A percentile compares a stretch with the other conserved stretches of the same genome.
These are phyloP conservation scores for Excoecaria cochinchinensis DNA, from an alignment of 345 rosid species.

Conservation along the genomic window DNA sequence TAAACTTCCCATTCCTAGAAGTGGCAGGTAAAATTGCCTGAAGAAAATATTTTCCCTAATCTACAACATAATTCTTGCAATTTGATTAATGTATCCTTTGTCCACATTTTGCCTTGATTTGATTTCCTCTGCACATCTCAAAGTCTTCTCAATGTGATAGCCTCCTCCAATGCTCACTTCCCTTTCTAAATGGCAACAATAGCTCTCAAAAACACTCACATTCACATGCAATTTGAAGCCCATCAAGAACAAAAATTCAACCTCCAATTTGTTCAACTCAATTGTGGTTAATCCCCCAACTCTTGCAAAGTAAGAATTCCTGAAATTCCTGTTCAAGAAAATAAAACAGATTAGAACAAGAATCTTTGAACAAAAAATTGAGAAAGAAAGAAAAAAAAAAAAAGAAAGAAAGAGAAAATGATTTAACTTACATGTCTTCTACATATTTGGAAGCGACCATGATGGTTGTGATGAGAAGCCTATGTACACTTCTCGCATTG, in stretches of 20 bases:
- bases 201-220: slow-evolving; percentile 87
- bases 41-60: not conserved
- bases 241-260: slow-evolving; percentile 82
- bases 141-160: slow-evolving; percentile 74
- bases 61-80: slow-evolving; percentile 61
- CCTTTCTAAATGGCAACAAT: slow-evolving; percentile 81
- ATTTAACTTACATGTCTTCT: slow-evolving; percentile 76
- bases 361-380: not conserved
- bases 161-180: slow-evolving; percentile 91
- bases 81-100: slow-evolving; percentile 41
- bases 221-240: slow-evolving; percentile 87
- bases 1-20: no score
- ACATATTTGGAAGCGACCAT: slow-evolving; percentile 92
- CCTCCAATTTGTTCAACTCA: slow-evolving; percentile 73
- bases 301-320: slow-evolving; percentile 73
- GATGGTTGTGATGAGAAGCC: slow-evolving; percentile 78
- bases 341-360: not conserved
- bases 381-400: not conserved
- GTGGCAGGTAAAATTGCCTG: slow-evolving; percentile 10
- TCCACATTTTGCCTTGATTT: slow-evolving; percentile 55
- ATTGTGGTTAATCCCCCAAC: slow-evolving; percentile 73
- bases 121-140: slow-evolving; percentile 83
- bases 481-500: slow-evolving; percentile 64
- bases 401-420: not conserved
- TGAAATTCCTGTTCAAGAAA: slow-evolving; percentile 59